Conservation (phyloP, 192 early-diverging fungal species). For the Coemansia sp. region DNA sequence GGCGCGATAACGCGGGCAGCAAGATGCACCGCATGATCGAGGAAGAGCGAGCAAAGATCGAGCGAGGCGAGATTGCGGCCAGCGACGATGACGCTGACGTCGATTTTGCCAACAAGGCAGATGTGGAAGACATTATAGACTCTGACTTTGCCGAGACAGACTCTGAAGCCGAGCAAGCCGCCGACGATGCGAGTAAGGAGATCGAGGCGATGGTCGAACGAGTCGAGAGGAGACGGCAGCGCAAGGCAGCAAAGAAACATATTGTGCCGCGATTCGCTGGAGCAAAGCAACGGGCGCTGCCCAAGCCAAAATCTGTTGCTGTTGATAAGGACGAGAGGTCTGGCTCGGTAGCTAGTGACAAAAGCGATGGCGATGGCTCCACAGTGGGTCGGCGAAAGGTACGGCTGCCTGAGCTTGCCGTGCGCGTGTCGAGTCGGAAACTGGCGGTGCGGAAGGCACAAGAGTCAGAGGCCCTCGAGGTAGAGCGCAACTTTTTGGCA, state of each 20-base stretch:
- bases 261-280: conserved; percentile 45
- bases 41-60: conserved; percentile 47
- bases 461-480: conserved; percentile 34
- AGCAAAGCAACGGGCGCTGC: not conserved
- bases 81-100: conserved; percentile 53
- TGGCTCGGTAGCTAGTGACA: not conserved
- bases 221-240: conserved; percentile 30
- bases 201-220: conserved; percentile 25
- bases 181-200: conserved; percentile 28
- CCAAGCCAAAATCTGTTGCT: not conserved
- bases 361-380: not conserved
- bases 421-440: conserved; percentile 43
- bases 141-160: conserved; percentile 54
- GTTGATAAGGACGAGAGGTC: not conserved
- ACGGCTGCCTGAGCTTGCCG: conserved; percentile 22
- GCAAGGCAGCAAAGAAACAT: conserved; percentile 38
- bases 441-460: conserved; percentile 46
- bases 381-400: not conserved
- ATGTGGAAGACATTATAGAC: conserved; percentile 43
- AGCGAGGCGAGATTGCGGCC: conserved; percentile 26
- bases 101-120: conserved; percentile 32
- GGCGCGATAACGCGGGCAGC: conserved; percentile 54
- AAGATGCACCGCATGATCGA: conserved; percentile 48
- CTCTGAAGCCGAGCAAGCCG: conserved; percentile 43
- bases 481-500: conserved; percentile 34